Conservation (phyloP, 495 filamentous ascomycete genomes). For the Chlorociboria aeruginascens region DNA sequence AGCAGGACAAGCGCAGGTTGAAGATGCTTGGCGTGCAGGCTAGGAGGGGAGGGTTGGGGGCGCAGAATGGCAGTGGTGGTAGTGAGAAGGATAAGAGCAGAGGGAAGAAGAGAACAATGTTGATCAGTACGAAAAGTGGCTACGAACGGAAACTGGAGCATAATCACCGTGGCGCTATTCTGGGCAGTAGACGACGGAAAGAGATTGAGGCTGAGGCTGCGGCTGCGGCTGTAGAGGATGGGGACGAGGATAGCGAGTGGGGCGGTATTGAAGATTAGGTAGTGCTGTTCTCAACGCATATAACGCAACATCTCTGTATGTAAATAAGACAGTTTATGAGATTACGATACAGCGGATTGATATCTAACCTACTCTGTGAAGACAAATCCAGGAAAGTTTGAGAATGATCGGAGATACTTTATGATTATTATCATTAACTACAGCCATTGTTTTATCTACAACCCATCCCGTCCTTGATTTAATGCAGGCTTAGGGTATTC, state of each 20-base stretch:
- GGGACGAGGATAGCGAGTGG: slow-evolving; percentile 8
- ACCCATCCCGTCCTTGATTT: no score
- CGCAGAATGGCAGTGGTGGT: slow-evolving; percentile 28
- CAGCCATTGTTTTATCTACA: no score
- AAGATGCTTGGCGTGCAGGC: slow-evolving; percentile 77
- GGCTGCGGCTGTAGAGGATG: slow-evolving; percentile 46
- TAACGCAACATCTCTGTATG: no score
- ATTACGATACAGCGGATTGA: no score
- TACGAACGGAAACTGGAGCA: slow-evolving; percentile 73
- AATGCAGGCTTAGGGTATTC: no score
- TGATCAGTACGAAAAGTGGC: slow-evolving; percentile 85
- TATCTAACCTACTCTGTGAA: no score
- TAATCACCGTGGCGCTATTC: slow-evolving; percentile 59
- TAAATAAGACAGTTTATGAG: no score
- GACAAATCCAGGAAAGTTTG: no score
- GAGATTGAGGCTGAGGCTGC: slow-evolving; percentile 25
- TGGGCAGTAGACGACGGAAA: slow-evolving; percentile 48
- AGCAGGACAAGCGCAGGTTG: slow-evolving; percentile 68
- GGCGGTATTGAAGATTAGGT: slow-evolving; percentile 9
- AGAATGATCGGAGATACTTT: no score
- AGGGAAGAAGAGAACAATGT: no score
- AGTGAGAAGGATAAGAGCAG: slow-evolving; percentile 1
- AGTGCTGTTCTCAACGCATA: no score
- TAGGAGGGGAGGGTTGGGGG: slow-evolving; percentile 34
- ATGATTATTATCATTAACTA: no score